phyloP scores from a whole-genome alignment of 208 protist genomes.

The Crithidia sp. region DNA sequence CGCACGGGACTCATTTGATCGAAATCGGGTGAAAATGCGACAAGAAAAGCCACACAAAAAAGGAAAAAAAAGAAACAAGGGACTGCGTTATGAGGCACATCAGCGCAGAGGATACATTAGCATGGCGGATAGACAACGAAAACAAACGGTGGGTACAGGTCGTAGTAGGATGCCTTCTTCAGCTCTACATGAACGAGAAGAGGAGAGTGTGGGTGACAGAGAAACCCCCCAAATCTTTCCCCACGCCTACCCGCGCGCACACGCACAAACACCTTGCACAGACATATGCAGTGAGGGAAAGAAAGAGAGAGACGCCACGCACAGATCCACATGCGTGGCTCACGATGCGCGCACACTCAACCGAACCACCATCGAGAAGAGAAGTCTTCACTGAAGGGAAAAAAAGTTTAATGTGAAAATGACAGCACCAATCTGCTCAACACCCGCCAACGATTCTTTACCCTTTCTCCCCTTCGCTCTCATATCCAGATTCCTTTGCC shows the following conservation, averaged over 20 bases:
- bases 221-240: not conserved
- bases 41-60: slow-evolving; percentile 20
- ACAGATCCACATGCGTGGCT: no score
- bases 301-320: not conserved
- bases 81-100: no score
- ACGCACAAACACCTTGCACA: no score
- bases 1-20: not conserved
- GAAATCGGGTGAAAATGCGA: not conserved
- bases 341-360: no score
- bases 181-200: not conserved
- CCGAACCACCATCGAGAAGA: not conserved
- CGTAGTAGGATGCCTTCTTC: no score
- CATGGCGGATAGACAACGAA: no score
- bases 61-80: not conserved
- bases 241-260: no score
- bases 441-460: not conserved
- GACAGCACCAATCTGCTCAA: no score
- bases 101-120: no score
- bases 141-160: no score
- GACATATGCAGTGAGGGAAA: not conserved
- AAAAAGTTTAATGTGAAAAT: not conserved
- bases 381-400: not conserved
- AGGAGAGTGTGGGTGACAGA: not conserved
- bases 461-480: not conserved
- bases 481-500: not conserved